These are phyloP conservation scores for Dothistroma septosporum DNA, from an alignment of 2,329 filamentous ascomycete species.

Conservation along the genomic window DNA sequence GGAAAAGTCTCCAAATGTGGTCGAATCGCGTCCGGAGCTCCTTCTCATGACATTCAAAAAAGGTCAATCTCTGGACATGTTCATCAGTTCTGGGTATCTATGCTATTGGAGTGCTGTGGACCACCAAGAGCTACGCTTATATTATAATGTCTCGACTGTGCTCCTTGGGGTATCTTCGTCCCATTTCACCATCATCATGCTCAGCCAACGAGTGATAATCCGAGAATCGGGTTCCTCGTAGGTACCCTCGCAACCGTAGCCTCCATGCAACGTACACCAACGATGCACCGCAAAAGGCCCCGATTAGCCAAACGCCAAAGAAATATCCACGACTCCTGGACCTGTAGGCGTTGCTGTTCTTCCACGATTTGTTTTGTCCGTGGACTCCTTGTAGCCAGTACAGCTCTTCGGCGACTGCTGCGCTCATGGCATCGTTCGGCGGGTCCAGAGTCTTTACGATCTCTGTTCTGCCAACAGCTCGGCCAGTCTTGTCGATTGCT, in stretches of 20 bases:
- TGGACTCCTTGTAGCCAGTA: constrained; percentile 15
- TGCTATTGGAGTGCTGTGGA: neutral
- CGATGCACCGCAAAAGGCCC: constrained; percentile 5
- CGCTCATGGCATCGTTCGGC: constrained; percentile 4
- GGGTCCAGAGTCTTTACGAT: constrained; percentile 3
- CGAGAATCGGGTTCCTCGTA: neutral
- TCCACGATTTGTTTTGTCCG: constrained; percentile 11
- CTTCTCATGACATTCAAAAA: too few species aligned
- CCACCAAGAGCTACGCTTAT: neutral
- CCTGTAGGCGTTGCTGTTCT: constrained; percentile 1
- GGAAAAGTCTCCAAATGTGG: too few species aligned
- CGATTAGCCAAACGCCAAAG: constrained; percentile 8
- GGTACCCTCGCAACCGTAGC: constrained; percentile 1
- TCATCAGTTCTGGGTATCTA: neutral
- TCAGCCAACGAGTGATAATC: neutral
- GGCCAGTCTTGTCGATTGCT: constrained; percentile 16
- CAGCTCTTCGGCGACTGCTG: constrained; percentile 15
- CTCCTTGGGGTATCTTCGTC: neutral
- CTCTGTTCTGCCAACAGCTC: constrained; percentile 5
- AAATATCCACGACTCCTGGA: constrained; percentile 1
- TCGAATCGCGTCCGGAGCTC: neutral
- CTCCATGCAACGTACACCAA: constrained; percentile 6
- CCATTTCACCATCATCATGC: neutral
- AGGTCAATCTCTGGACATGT: neutral
- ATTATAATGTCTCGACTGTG: neutral